phyloP scores from a whole-genome alignment of 75 land plant genomes.

The Cupressus sempervirens region DNA sequence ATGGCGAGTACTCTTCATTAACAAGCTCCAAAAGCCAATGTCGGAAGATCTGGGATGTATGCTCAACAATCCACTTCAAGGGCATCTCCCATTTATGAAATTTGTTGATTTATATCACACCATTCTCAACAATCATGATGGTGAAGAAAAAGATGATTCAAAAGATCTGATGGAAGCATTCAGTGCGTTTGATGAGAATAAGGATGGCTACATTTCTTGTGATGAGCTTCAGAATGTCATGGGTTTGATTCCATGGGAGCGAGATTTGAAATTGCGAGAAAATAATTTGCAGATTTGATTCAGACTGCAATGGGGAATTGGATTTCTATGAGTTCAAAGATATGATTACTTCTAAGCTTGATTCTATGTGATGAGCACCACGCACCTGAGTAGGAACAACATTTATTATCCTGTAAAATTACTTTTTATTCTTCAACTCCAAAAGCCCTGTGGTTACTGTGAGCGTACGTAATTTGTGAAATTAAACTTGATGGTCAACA shows the following conservation, averaged over 20 bases:
- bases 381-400: no score
- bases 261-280: conserved; percentile 21
- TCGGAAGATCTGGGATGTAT: background rate
- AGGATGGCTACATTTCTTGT: conserved; percentile 50
- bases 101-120: background rate
- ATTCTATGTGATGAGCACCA: background rate
- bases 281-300: conserved; percentile 43
- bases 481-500: no score
- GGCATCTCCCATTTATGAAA: background rate
- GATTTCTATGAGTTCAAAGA: conserved; percentile 58
- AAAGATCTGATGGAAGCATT: conserved; percentile 42
- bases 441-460: no score
- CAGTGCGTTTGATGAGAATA: conserved; percentile 49
- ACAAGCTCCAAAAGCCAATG: background rate
- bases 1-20: background rate
- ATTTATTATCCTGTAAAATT: no score
- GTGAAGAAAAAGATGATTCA: background rate
- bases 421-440: no score
- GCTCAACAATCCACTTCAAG: background rate
- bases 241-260: conserved; percentile 32
- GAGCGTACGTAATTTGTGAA: no score
- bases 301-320: conserved; percentile 37
- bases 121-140: background rate
- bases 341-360: conserved; percentile 35
- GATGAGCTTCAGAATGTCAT: conserved; percentile 44